Base-by-base conservation (phyloP, 257 asterid species). In the Ajuga chamaepitys region DNA sequence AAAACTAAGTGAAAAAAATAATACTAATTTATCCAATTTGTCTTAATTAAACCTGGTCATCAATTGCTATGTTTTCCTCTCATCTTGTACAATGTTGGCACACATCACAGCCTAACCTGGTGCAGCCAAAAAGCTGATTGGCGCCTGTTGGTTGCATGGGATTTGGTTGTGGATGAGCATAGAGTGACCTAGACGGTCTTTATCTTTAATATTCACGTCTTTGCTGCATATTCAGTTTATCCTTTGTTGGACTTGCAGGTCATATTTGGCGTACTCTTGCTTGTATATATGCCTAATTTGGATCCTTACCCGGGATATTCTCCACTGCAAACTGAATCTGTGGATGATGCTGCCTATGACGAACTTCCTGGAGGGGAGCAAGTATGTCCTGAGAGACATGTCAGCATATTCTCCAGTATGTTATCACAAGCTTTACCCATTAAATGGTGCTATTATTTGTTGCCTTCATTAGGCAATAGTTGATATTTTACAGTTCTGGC, bases 361-460 rank as follows among this genome's bases (percentile, higher is more conserved):
- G 95, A 86, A 82, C 97, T 90, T 71, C 78, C 90, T 70, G 97
- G 82, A 55, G 96, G 52, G 58, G 99, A 94, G 80, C 86, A 84
- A 66, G 76, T 94, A 58, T 94, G 92, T 78, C 97, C 99, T 6
- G 99, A 94, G 93, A 90, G 95, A 78, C 88, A 75, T 17, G 90
- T 9, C 77, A 82, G 74, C 85, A 70, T 90, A 73, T 53, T 89
- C 34, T 78, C 91, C 37, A 78, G 97, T 94, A 85, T n/a, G 97
- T 87, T 56, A 54, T 65, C 45, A 24, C 42, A 38, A 55, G 18
- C 40, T 68, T 38, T 60, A 24, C 48, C n/a, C 42, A 40, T 70
- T 62, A 66, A 65, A 41, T 42, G 54, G 47, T 66, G 77, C 16
- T 68, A 38, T 45, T 60, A 41, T 20, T 26, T 61, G 10, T 25